A percentile compares a stretch with the other conserved stretches of the same genome.
These are phyloP conservation scores for Cajanus cajan DNA, from an alignment of 306 rosid species.

Conservation along the genomic window DNA sequence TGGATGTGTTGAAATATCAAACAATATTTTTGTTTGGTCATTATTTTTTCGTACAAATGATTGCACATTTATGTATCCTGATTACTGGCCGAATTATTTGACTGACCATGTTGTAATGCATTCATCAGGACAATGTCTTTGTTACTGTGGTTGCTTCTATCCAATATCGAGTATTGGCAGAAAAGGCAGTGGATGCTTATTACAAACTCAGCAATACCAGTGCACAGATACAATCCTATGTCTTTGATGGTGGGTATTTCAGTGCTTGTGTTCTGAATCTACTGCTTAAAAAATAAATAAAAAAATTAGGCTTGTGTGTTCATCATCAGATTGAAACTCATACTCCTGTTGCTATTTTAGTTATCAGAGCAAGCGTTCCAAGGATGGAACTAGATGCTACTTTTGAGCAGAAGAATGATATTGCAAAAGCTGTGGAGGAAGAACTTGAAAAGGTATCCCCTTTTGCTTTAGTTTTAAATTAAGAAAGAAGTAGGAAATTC, in stretches of 20 bases:
- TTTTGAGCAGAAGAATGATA: constrained; percentile 80
- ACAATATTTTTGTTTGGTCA: background rate
- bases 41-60: background rate
- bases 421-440: constrained; percentile 76
- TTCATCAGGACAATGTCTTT: constrained; percentile 68
- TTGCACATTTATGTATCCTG: no score
- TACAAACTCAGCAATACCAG: constrained; percentile 77
- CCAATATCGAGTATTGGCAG: constrained; percentile 74
- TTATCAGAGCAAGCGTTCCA: constrained; percentile 80
- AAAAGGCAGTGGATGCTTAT: constrained; percentile 74
- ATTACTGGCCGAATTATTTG: background rate
- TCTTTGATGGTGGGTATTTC: constrained; percentile 59
- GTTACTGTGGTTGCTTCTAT: constrained; percentile 86
- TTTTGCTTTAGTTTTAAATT: background rate
- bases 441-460: constrained; percentile 67
- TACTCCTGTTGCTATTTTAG: constrained; percentile 31
- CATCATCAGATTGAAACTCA: background rate
- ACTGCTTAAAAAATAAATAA: background rate
- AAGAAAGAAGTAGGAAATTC: background rate
- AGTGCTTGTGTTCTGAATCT: background rate
- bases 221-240: constrained; percentile 80
- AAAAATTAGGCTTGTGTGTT: background rate
- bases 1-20: background rate
- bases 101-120: background rate
- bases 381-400: constrained; percentile 69